Evolutionary conservation across 306 rosid species (phyloP), one percentile per base, ranked within the genome.

Genomic region (Citrullus colocynthis): DNA sequence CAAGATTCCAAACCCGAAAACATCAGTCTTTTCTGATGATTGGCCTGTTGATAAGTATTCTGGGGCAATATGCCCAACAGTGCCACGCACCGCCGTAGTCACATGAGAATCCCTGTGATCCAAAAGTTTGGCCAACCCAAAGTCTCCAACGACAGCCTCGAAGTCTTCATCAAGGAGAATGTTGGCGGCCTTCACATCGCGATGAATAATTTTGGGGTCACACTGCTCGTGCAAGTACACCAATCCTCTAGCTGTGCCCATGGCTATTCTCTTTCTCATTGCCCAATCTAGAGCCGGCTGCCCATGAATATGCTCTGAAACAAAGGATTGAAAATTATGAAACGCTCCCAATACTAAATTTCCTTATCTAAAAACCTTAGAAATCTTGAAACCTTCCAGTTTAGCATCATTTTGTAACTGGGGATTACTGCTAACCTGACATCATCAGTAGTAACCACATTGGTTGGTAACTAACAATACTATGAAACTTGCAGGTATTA

Each of bases 91-190:
- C 0, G 99, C 98, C 8, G 99, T 95, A 81, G 98, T 90, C 80
- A 95, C 99, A 57, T 95, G 99, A 16, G 99, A 92, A 79, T 95
- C 99, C 84, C 93, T 91, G 71, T 91, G 97, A 86, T 95, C 99
- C 78, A 95, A 77, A 85, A 95, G 99, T 86, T 92, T 95, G 70
- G 99, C 99, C 87, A 95, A 83, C 79, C 99, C 99, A 39, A 95
- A 95, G 87, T 95, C 99, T 80, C 99, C 99, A 52, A 95, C 99
- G 48, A 95, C 98, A 9, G 97, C 97, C 79, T 95, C 99, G 36
- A 89, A 92, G 77, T 91, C 97, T 89, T 89, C 97, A 78, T 95
- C 99, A 30, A 95, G 89, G 88, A 95, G 87, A 70, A 95, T 92
- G 80, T 95, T 95, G 76, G 99, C 99, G 0, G 99, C 99, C 83